These are phyloP conservation scores for Sodiomyces alkalinus DNA, from an alignment of 2,329 filamentous ascomycete genomes.

Conservation along the genomic window DNA sequence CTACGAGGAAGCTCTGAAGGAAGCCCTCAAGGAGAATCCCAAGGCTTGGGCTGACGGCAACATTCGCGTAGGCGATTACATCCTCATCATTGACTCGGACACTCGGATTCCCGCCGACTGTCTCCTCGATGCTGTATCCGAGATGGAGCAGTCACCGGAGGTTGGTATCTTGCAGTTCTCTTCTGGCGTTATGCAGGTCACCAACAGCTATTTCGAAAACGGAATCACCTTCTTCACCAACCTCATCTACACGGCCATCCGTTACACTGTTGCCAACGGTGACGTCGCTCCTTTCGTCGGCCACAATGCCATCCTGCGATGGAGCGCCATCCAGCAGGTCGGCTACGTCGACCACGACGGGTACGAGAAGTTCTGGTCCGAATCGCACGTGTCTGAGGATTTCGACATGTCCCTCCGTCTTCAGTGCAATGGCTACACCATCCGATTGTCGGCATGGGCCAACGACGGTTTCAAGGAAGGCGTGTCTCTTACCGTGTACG, in stretches of 20 bases:
- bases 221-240: slow-evolving; percentile 60
- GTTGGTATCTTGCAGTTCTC: slow-evolving; percentile 69
- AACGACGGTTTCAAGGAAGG: slow-evolving; percentile 71
- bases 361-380: slow-evolving; percentile 70
- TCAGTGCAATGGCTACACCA: slow-evolving; percentile 56
- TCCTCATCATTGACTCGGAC: slow-evolving; percentile 64
- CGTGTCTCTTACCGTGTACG: slow-evolving; percentile 71
- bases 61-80: slow-evolving; percentile 74
- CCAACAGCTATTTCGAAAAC: slow-evolving; percentile 57
- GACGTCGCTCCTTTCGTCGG: slow-evolving; percentile 68
- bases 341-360: slow-evolving; percentile 54
- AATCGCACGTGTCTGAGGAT: slow-evolving; percentile 66
- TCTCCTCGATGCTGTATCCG: slow-evolving; percentile 62
- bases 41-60: slow-evolving; percentile 74
- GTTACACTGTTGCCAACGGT: slow-evolving; percentile 62
- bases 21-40: slow-evolving; percentile 51
- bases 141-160: slow-evolving; percentile 67
- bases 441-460: slow-evolving; percentile 58
- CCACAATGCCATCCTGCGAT: slow-evolving; percentile 65
- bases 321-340: slow-evolving; percentile 61
- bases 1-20: slow-evolving; percentile 49
- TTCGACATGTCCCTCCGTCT: slow-evolving; percentile 71
- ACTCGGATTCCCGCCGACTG: slow-evolving; percentile 67
- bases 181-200: slow-evolving; percentile 67
- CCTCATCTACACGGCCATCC: slow-evolving; percentile 62